Evolutionary conservation across 2,329 filamentous ascomycete genomes (phyloP).

Genomic region (Sphaerulina populicola): DNA sequence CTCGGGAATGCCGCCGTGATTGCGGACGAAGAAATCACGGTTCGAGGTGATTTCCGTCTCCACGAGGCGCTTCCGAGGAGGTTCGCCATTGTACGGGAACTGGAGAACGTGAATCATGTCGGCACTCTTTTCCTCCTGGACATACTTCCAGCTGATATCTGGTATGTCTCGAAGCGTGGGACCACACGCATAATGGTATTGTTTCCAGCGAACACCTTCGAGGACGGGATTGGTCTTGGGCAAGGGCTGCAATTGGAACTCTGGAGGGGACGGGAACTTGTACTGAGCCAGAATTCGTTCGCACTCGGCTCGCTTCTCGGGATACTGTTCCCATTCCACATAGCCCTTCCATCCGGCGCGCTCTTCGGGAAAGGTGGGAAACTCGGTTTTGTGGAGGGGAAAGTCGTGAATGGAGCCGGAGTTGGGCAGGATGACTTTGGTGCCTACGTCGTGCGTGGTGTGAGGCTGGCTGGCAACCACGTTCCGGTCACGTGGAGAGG

Average conservation of each 20-base stretch:
- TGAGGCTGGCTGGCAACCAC: background rate
- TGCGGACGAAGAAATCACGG: conserved; percentile 57
- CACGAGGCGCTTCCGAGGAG: conserved; percentile 24
- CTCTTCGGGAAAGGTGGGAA: conserved; percentile 37
- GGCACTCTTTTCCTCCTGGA: conserved; percentile 38
- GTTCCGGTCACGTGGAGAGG: background rate
- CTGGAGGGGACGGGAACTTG: conserved; percentile 42
- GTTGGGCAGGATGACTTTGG: conserved; percentile 4
- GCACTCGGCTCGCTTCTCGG: conserved; percentile 56
- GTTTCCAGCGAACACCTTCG: conserved; percentile 41
- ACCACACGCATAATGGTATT: conserved; percentile 41
- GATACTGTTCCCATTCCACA: conserved; percentile 62
- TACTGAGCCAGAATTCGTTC: conserved; percentile 48
- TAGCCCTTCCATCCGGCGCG: conserved; percentile 45
- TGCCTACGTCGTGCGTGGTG: background rate
- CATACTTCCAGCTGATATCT: conserved; percentile 44
- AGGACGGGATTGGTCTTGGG: conserved; percentile 40
- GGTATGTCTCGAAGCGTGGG: conserved; percentile 39
- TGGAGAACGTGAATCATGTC: conserved; percentile 44
- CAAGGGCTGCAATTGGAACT: conserved; percentile 38
- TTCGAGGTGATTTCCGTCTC: conserved; percentile 50
- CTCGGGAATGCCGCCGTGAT: conserved; percentile 62
- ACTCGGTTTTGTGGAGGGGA: conserved; percentile 5
- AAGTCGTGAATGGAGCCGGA: conserved; percentile 19
- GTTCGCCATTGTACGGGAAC: conserved; percentile 44